Base-by-base conservation (phyloP, 1,284 basidiomycete genomes). In the Clitocybe nebularis region DNA sequence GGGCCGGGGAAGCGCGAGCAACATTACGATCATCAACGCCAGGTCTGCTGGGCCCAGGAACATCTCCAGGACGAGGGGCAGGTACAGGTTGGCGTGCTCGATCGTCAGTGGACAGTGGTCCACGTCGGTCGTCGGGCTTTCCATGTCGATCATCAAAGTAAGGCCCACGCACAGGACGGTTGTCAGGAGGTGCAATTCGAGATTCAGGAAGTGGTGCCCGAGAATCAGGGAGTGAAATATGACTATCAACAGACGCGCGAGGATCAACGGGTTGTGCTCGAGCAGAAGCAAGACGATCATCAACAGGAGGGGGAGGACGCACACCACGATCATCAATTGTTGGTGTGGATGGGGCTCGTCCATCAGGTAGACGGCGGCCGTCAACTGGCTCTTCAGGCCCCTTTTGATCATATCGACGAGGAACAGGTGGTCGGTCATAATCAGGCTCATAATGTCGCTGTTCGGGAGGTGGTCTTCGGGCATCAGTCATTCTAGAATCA, bases 401-500 rank as follows among this genome's bases (percentile, higher is more conserved):
- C 43, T 51, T 54, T 25, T 46, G 38, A 39, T 66, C 64, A 49
- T 48, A 57, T 39, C 67, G 61, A 45, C 64, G 65, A 40, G 56
- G 54, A 49, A 61, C 51, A 50, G 47, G 56, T 23, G 46, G 54
- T 45, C 51, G 46, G 30, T 52, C 55, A 49, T 71, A 68, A 23
- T 60, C 60, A 24, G 68, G 63, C 25, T 71, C 69, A 46, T 69
- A 70, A 33, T 68, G 71, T 36, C 66, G 67, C 38, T 63, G 62
- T 39, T 72, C 69, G 35, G 66, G 57, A 36, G 67, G 66, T 23
- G 69, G 66, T 47, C 71, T 60, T 38, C 69, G 61, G 13, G 56
- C 55, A 43, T 69, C 67, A 50, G 59, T 60, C 50, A 45, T 46
- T 41, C 59, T 56, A 45, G 62, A 58, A 37, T 67, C 64, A 21